Conservation (phyloP, 169 alveolate species). For the Plasmodium sp. region DNA sequence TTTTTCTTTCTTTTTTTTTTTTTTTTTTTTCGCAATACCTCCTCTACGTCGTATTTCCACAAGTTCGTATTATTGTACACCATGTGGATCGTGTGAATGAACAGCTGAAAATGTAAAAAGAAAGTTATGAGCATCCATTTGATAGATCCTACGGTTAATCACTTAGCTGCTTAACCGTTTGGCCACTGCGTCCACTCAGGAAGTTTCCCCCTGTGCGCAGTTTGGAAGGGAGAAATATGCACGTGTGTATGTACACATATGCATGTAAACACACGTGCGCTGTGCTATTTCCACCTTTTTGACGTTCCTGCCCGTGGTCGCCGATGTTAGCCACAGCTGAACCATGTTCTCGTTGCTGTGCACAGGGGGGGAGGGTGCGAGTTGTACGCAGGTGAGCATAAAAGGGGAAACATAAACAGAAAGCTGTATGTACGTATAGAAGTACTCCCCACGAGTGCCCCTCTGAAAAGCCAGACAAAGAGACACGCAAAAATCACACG, state of each 20-base stretch:
- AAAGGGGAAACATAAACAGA: not conserved
- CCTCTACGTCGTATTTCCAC: conserved; percentile 74
- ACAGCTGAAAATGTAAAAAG: conserved; percentile 29
- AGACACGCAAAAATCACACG: not conserved
- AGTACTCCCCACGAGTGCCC: not conserved
- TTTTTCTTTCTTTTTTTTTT: not conserved
- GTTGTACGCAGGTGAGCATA: not conserved
- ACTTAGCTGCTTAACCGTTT: not conserved
- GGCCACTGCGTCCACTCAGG: not conserved
- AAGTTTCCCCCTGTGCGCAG: not conserved
- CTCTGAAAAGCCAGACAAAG: not conserved
- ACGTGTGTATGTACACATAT: too few species aligned
- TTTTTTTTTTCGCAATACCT: conserved; percentile 30
- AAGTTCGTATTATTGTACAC: conserved; percentile 69
- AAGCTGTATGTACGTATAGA: not conserved
- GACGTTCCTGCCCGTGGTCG: conserved; percentile 63
- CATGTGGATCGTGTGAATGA: conserved; percentile 61
- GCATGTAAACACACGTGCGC: not conserved
- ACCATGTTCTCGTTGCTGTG: conserved; percentile 53
- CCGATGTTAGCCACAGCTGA: conserved; percentile 69
- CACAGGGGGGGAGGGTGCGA: not conserved
- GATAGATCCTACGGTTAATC: not conserved
- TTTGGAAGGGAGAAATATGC: not conserved
- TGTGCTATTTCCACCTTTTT: conserved; percentile 37
- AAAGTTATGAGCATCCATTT: not conserved